Evolutionary conservation across 345 rosid species (phyloP).

Genomic region (Durio zibethinus): DNA sequence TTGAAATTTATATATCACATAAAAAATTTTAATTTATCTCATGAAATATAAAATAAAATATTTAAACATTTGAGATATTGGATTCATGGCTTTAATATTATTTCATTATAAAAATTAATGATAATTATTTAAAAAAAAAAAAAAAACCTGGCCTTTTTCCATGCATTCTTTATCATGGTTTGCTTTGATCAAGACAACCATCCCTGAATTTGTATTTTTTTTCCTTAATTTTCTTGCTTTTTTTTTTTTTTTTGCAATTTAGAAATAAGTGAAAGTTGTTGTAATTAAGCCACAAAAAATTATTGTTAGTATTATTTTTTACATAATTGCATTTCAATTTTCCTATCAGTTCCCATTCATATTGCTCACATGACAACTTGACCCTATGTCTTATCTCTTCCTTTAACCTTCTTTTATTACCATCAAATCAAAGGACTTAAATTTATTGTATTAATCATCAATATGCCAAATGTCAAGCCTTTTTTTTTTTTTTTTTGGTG

Average conservation of each 20-base stretch:
- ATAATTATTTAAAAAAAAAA: not conserved
- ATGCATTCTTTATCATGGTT: not conserved
- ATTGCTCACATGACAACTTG: not conserved
- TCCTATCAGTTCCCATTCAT: not conserved
- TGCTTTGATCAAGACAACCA: conserved; percentile 5
- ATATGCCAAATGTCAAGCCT: not conserved
- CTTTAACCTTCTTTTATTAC: not conserved
- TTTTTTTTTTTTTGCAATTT: not conserved
- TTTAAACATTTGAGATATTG: not conserved
- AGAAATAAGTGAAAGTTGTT: not conserved
- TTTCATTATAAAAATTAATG: not conserved
- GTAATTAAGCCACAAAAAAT: not conserved
- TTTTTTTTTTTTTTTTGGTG: not conserved
- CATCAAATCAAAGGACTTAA: not conserved
- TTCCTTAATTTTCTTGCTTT: not conserved
- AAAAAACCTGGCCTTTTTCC: not conserved
- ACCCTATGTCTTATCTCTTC: not conserved
- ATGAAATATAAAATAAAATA: not conserved
- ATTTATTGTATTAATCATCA: not conserved
- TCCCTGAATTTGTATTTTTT: not conserved
- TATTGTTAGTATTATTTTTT: too few relatives aligned
- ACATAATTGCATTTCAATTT: too few relatives aligned
- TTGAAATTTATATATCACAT: too few relatives aligned
- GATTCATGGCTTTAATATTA: not conserved
- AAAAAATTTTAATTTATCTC: not conserved